Evolutionary conservation across 208 protist species (phyloP).

Genomic region (Angomonas deanei): DNA sequence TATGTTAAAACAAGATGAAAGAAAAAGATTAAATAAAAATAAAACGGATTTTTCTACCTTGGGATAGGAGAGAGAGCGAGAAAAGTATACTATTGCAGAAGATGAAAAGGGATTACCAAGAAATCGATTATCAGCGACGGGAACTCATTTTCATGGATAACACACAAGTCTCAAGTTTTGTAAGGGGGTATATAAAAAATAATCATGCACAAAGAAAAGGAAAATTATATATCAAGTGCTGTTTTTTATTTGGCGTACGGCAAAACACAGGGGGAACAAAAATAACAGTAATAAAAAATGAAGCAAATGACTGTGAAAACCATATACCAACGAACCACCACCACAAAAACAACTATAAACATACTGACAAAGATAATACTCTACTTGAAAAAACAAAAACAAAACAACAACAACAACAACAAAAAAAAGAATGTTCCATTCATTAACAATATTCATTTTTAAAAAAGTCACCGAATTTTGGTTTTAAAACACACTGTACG

Average conservation of each 20-base stretch:
- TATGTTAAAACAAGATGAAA: neutral
- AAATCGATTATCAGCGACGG: no score
- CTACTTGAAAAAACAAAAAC: no score
- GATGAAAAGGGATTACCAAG: neutral
- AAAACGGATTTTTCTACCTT: neutral
- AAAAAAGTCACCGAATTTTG: no score
- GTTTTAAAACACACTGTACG: no score
- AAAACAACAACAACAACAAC: no score
- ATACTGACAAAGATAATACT: neutral
- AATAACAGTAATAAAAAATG: neutral
- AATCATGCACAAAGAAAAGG: neutral
- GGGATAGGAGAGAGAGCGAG: neutral
- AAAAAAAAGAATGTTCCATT: no score
- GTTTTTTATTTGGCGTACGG: no score
- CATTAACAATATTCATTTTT: no score
- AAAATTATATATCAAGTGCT: neutral
- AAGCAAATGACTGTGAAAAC: neutral
- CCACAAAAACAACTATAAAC: neutral
- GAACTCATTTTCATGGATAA: no score
- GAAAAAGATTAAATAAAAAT: conserved; percentile 1
- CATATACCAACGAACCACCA: neutral
- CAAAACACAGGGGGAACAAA: no score
- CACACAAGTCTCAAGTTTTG: no score
- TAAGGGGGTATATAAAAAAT: no score
- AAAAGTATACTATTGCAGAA: neutral